Base-by-base conservation (phyloP, 768 basidiomycete species). In the Russula griseocarnosa region DNA sequence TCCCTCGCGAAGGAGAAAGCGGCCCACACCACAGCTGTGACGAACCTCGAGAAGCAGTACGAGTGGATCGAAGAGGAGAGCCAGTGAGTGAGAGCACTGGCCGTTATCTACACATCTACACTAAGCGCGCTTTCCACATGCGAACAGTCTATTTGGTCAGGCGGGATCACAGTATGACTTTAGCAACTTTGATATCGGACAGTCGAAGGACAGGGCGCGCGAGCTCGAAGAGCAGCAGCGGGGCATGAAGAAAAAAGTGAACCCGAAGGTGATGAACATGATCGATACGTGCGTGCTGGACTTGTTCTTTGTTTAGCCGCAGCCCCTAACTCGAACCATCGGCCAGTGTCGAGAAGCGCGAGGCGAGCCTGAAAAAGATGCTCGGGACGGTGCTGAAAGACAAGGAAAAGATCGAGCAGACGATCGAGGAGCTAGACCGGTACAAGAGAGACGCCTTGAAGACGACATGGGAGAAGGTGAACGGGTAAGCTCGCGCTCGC, bases 401-500 rank as follows among this genome's bases (percentile, higher is more conserved):
- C 75, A 96, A 96, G 74, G 79, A 86, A 69, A 98, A 96, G 79
- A 98, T 99, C 55, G 93, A 97, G 70, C 84, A 86, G 61, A 98
- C 94, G 0, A 95, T 99, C 65, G 86, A 84, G 34, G 91, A 97
- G 71, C 84, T 98, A 11, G 96, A 98, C 73, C 82, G 86, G 54
- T 94, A 96, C 75, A 99, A 99, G 77, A 84, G 90, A 32, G 94
- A 96, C 68, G 92, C 97, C 0, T 78, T 98, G 57, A 84, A 86
- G 74, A 95, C 89, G 76, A 98, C 95, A 0, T 99, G 97, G 96
- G 85, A 89, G 70, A 96, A 96, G 72, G 97, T 99, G 70, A 89
- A 91, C 72, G 83, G 81, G 94, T 96, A 71, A 22, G 55, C 18
- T 46, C 26, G 49, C 7, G 44, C 16, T 44, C 24, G 24, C 13